phyloP scores from a whole-genome alignment of 2,329 filamentous ascomycete species.

The Neodidymelliopsis sp. region DNA sequence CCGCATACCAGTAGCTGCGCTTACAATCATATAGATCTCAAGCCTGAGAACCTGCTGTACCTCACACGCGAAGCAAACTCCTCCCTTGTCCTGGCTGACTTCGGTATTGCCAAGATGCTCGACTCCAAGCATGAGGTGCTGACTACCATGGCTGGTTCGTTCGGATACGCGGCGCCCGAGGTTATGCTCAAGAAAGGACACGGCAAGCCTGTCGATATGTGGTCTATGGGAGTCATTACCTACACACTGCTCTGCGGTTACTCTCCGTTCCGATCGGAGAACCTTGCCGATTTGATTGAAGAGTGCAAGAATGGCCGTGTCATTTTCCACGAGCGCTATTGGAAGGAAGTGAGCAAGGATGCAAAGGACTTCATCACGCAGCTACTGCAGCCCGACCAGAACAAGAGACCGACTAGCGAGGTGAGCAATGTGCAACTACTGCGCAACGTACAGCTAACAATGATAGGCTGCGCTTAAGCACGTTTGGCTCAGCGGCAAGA shows the following conservation, averaged over 20 bases:
- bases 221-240: constrained; percentile 98
- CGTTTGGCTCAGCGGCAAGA: constrained; percentile 89
- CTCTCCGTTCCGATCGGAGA: constrained; percentile 96
- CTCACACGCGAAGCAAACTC: constrained; percentile 79
- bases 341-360: constrained; percentile 95
- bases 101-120: constrained; percentile 98
- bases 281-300: constrained; percentile 88
- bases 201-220: constrained; percentile 98
- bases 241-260: constrained; percentile 98
- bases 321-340: constrained; percentile 96
- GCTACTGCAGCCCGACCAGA: constrained; percentile 80
- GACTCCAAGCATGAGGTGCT: constrained; percentile 89
- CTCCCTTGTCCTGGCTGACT: constrained; percentile 91
- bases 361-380: constrained; percentile 92
- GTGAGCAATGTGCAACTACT: constrained; percentile 52
- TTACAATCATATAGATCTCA: constrained; percentile 73
- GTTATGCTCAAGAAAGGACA: constrained; percentile 98
- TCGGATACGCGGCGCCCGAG: constrained; percentile 96
- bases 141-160: constrained; percentile 98
- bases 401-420: constrained; percentile 78
- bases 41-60: constrained; percentile 97
- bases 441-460: constrained; percentile 18
- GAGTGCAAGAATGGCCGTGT: constrained; percentile 86
- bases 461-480: constrained; percentile 77
- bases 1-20: constrained; percentile 6